phyloP scores from a whole-genome alignment of 768 basidiomycete genomes.

The Leccinellum albellum region DNA sequence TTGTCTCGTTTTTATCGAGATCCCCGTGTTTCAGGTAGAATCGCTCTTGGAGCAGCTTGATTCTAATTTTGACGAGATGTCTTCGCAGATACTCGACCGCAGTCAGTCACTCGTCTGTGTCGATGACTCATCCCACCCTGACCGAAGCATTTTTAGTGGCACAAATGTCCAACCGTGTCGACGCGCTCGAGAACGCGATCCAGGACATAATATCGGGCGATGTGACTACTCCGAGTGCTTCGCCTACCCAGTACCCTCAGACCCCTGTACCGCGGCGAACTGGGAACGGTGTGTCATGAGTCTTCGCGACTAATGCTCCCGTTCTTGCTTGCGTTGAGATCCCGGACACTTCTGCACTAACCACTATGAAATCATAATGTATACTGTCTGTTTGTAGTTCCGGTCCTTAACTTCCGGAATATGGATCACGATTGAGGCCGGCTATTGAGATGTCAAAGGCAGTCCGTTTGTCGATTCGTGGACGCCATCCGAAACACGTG shows the following conservation, averaged over 20 bases:
- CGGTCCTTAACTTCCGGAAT: not conserved
- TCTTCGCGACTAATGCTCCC: conserved; percentile 10
- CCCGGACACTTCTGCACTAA: conserved; percentile 15
- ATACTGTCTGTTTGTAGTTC: conserved; percentile 17
- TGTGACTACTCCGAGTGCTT: conserved; percentile 45
- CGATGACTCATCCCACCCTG: not conserved
- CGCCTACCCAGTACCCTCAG: conserved; percentile 46
- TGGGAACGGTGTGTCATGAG: conserved; percentile 33
- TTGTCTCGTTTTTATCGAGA: not conserved
- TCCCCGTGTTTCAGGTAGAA: conserved; percentile 60
- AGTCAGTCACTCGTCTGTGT: conserved; percentile 46
- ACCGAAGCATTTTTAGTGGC: conserved; percentile 54
- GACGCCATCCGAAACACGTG: not conserved
- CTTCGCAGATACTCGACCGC: conserved; percentile 78
- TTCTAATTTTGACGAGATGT: conserved; percentile 90
- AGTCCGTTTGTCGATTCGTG: not conserved
- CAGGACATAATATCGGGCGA: conserved; percentile 89
- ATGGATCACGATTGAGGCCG: not conserved
- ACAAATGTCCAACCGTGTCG: conserved; percentile 90
- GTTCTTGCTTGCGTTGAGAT: conserved; percentile 17
- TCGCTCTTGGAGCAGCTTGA: conserved; percentile 86
- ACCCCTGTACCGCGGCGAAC: conserved; percentile 40
- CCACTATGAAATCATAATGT: conserved; percentile 11
- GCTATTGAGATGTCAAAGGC: not conserved
- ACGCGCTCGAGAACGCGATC: conserved; percentile 83